Evolutionary conservation across 129 eudicot species (phyloP).

Genomic region (Heracleum sosnowskyi): DNA sequence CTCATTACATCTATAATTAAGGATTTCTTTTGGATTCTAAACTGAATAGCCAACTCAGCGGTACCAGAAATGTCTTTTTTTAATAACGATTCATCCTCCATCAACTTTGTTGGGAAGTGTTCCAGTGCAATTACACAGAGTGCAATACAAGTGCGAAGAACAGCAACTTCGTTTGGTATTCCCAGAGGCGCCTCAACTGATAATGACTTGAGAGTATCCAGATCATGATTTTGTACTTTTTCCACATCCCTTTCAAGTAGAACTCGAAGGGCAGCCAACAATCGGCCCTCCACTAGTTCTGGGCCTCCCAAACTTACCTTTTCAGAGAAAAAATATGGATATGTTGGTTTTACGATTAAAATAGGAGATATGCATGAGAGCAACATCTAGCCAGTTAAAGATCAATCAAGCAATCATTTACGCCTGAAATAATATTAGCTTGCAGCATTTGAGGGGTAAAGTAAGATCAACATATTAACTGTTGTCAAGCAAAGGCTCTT

Average conservation of each 20-base stretch:
- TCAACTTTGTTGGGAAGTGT: constrained; percentile 82
- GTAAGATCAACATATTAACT: background rate
- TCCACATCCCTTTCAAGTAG: constrained; percentile 49
- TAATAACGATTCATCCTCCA: constrained; percentile 71
- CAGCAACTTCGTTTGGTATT: constrained; percentile 52
- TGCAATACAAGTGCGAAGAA: constrained; percentile 65
- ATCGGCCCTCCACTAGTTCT: constrained; percentile 71
- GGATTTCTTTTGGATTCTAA: constrained; percentile 82
- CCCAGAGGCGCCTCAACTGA: constrained; percentile 67
- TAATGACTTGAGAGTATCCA: constrained; percentile 55
- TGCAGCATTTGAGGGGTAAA: background rate
- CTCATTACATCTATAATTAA: constrained; percentile 67
- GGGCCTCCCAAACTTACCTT: constrained; percentile 88
- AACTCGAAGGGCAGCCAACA: constrained; percentile 78
- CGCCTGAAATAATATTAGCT: background rate
- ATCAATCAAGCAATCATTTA: background rate
- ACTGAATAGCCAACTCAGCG: constrained; percentile 56
- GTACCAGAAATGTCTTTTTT: constrained; percentile 37
- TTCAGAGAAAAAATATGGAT: constrained; percentile 5
- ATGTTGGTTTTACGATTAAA: background rate
- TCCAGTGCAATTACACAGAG: constrained; percentile 64
- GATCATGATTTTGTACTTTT: constrained; percentile 42
- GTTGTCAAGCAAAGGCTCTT: background rate
- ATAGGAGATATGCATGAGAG: background rate
- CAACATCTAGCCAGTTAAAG: background rate